Conservation (phyloP, 148 eudicot species). For the Drosera capensis region DNA sequence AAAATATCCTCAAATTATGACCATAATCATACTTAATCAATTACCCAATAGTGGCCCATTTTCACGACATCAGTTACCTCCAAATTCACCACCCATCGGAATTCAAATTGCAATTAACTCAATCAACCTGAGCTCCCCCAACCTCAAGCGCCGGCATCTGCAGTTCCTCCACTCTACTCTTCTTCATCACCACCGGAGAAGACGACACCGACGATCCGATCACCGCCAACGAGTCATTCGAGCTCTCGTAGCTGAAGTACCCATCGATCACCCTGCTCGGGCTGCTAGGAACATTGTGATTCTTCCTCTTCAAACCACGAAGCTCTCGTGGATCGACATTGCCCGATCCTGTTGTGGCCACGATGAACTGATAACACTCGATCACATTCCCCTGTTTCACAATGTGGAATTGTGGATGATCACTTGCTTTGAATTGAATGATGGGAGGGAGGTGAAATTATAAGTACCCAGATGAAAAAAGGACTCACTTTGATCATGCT, state of each 20-base stretch:
- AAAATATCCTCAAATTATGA: too few relatives aligned
- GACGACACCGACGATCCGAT: slow-evolving; percentile 15
- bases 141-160: too few relatives aligned
- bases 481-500: slow-evolving; percentile 38
- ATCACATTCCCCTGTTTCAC: slow-evolving; percentile 28
- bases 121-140: too few relatives aligned
- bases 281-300: slow-evolving; percentile 17
- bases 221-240: slow-evolving; percentile 30
- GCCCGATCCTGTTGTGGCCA: slow-evolving; percentile 8
- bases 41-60: too few relatives aligned
- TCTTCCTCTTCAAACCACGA: slow-evolving; percentile 10
- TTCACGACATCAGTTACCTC: too few relatives aligned
- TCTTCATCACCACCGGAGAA: slow-evolving; percentile 16
- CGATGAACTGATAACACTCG: slow-evolving; percentile 25
- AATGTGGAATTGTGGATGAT: background rate
- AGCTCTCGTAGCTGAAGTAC: slow-evolving; percentile 27
- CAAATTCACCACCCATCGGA: too few relatives aligned
- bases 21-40: too few relatives aligned
- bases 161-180: slow-evolving; percentile 30
- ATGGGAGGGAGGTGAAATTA: background rate
- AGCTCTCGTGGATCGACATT: background rate
- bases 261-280: slow-evolving; percentile 39
- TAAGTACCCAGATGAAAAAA: background rate
- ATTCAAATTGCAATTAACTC: too few relatives aligned
- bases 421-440: background rate